Evolutionary conservation across 495 filamentous ascomycete genomes (phyloP).

Genomic region (Letharia columbiana): DNA sequence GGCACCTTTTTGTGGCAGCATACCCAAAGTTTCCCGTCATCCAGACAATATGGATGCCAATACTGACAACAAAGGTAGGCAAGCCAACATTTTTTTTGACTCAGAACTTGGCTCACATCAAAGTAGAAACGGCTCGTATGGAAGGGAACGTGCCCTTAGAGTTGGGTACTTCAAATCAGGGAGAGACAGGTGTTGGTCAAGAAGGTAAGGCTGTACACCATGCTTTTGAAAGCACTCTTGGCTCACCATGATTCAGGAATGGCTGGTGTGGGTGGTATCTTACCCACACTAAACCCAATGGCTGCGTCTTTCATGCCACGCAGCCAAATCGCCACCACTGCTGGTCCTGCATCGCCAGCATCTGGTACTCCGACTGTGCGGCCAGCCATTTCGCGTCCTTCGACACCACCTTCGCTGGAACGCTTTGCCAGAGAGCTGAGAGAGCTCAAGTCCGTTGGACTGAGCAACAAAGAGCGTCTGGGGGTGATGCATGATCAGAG

Average conservation of each 20-base stretch:
- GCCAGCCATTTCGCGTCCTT: not conserved
- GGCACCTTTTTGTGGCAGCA: not conserved
- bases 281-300: not conserved
- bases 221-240: not conserved
- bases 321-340: not conserved
- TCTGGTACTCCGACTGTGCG: not conserved
- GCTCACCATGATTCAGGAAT: not conserved
- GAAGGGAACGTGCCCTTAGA: not conserved
- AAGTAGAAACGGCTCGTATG: not conserved
- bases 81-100: not conserved
- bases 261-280: not conserved
- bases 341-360: not conserved
- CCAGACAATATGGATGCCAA: not conserved
- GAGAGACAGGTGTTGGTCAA: not conserved
- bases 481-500: not conserved
- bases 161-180: not conserved
- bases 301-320: not conserved
- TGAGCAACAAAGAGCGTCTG: not conserved
- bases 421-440: not conserved
- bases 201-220: not conserved
- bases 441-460: not conserved
- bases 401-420: not conserved
- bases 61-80: not conserved
- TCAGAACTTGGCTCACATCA: not conserved
- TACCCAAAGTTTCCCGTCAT: not conserved